Evolutionary conservation across 805 yeast genomes (phyloP).

Genomic region (Wickerhamiella australiensis): DNA sequence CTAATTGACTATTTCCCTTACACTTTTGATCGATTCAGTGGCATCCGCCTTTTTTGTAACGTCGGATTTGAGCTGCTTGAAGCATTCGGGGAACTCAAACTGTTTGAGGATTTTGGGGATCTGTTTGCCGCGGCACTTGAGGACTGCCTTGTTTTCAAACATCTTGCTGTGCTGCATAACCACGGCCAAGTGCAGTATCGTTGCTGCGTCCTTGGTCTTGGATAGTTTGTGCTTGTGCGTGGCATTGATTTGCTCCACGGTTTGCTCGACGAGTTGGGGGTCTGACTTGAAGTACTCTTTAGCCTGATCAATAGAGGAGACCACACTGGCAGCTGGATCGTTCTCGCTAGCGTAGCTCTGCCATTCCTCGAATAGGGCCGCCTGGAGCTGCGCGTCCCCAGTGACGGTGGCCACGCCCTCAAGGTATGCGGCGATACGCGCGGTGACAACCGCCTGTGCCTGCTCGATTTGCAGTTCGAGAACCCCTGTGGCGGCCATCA

Average conservation of each 20-base stretch:
- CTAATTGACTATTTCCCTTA: neutral
- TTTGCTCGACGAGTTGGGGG: neutral
- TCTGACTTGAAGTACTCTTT: slow-evolving; percentile 4
- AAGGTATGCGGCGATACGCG: slow-evolving; percentile 20
- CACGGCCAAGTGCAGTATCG: slow-evolving; percentile 23
- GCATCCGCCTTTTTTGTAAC: slow-evolving; percentile 6
- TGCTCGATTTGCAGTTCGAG: slow-evolving; percentile 12
- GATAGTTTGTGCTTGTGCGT: slow-evolving; percentile 14
- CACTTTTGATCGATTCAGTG: neutral
- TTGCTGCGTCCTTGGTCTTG: slow-evolving; percentile 21
- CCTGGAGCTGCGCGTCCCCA: slow-evolving; percentile 10
- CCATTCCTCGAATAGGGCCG: slow-evolving; percentile 20
- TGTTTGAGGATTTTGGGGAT: slow-evolving; percentile 25
- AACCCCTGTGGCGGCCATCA: slow-evolving; percentile 7
- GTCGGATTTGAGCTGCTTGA: slow-evolving; percentile 17
- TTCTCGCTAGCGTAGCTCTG: slow-evolving; percentile 18
- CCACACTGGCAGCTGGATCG: slow-evolving; percentile 4
- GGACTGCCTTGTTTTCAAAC: slow-evolving; percentile 15
- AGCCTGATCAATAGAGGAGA: slow-evolving; percentile 5
- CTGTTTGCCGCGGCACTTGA: slow-evolving; percentile 24
- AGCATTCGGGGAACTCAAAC: slow-evolving; percentile 19
- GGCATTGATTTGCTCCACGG: slow-evolving; percentile 12
- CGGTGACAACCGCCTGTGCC: slow-evolving; percentile 5
- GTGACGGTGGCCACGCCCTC: slow-evolving; percentile 16
- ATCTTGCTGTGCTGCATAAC: slow-evolving; percentile 18